phyloP scores from a whole-genome alignment of 163 green algal species.

The Volvox carteri region DNA sequence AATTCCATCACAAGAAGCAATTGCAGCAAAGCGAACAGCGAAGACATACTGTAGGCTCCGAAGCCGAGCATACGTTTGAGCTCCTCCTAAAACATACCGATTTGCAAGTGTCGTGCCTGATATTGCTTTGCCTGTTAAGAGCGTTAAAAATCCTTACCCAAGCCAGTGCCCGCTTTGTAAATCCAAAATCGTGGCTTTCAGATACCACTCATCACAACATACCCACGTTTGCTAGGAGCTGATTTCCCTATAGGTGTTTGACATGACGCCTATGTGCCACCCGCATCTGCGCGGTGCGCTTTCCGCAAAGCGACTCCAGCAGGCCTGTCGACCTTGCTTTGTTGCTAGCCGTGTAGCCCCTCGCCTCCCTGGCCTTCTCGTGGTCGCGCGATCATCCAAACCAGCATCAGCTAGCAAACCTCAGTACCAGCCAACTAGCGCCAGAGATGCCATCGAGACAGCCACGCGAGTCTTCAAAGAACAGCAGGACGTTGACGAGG shows the following conservation, averaged over 20 bases:
- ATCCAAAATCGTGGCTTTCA: not conserved
- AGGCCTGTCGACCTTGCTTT: constrained; percentile 16
- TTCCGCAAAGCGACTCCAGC: constrained; percentile 3
- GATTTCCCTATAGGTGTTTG: not conserved
- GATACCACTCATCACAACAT: not conserved
- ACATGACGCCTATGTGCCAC: not conserved
- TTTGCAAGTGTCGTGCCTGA: not conserved
- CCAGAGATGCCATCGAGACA: constrained; percentile 71
- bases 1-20: too few relatives aligned
- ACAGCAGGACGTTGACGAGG: constrained; percentile 65
- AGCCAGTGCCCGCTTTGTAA: not conserved
- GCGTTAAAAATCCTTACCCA: not conserved
- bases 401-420: constrained; percentile 23
- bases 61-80: not conserved
- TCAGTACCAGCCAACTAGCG: constrained; percentile 50
- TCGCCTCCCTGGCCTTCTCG: not conserved
- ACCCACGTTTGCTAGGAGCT: not conserved
- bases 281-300: not conserved
- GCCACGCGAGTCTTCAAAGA: constrained; percentile 65
- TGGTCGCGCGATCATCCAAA: constrained; percentile 30
- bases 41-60: not conserved
- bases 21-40: too few relatives aligned
- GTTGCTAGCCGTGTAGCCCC: constrained; percentile 15
- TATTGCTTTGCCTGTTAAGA: too few relatives aligned
- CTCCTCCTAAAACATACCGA: not conserved